A percentile compares a stretch with the other conserved stretches of the same genome.
Evolutionary conservation across 306 rosid genomes (phyloP).

Genomic region (Cucumis hystrix): DNA sequence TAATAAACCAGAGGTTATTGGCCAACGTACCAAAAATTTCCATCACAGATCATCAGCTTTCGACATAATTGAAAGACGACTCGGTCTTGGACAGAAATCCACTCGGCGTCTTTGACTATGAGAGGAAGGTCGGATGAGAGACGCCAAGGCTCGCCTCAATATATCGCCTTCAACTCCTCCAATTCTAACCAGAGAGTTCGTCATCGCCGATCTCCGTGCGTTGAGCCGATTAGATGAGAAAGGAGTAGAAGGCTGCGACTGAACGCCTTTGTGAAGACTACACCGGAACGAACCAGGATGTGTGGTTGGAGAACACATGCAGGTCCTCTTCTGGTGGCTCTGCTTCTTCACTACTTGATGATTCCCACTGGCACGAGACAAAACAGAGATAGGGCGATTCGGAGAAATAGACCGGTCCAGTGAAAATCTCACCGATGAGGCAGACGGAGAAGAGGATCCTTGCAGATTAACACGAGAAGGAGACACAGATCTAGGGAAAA

Average conservation of each 20-base stretch:
- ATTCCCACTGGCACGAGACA: neutral
- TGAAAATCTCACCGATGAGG: conserved; percentile 17
- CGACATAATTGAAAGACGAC: conserved; percentile 46
- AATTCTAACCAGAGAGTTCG: conserved; percentile 47
- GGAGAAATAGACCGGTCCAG: conserved; percentile 25
- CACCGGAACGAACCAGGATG: conserved; percentile 74
- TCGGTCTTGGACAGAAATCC: conserved; percentile 35
- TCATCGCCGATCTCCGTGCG: conserved; percentile 53
- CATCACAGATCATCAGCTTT: conserved; percentile 11
- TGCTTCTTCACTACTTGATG: conserved; percentile 12
- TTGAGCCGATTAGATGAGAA: conserved; percentile 22
- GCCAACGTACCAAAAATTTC: conserved; percentile 5
- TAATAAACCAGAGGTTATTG: neutral
- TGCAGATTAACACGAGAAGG: conserved; percentile 8
- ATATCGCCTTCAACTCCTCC: conserved; percentile 51
- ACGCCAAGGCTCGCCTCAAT: conserved; percentile 29
- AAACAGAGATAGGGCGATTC: conserved; percentile 19
- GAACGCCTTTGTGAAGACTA: conserved; percentile 31
- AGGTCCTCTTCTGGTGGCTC: conserved; percentile 25
- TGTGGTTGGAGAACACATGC: conserved; percentile 54
- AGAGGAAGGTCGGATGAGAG: conserved; percentile 37
- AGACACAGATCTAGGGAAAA: conserved; percentile 18
- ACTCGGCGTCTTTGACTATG: conserved; percentile 42
- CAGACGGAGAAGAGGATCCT: neutral
- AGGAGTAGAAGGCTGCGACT: conserved; percentile 13